Evolutionary conservation across 2,329 filamentous ascomycete genomes (phyloP), one percentile per base, ranked within the genome.

Genomic region (Xylaria sp.): DNA sequence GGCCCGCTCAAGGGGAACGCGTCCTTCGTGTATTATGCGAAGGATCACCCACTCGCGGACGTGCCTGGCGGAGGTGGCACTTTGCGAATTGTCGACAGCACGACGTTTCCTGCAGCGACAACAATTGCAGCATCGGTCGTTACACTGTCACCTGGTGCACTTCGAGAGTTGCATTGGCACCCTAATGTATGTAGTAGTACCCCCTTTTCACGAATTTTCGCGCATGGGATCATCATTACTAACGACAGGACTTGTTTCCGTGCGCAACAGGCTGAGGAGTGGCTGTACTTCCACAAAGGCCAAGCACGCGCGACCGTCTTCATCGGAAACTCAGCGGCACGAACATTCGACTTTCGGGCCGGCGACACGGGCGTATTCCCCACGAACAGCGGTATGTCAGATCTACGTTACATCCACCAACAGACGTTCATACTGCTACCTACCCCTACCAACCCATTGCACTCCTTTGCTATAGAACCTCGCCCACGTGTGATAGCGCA

Each of bases 291-390:
- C 81, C 88, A 91, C 76, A 82, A 86, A 68, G 90, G 90, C 28
- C 79, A 83, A 1, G 90, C 82, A 0, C 85, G 87, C 32, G 90
- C 89, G 0, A 91, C 89, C 0, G 87, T 91, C 2, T 92, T 91
- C 76, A 87, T 88, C 57, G 90, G 89, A 7, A 86, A 84, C 74
- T 81, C 83, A 12, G 87, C 86, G 64, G 85, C 90, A 2, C 85
- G 90, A 6, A 92, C 90, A 0, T 91, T 92, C 75, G 88, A 92
- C 78, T 91, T 92, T 77, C 81, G 81, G 1, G 84, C 89, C 4
- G 90, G 90, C n/a, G 90, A 92, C 70, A 91, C 89, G 1, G 90
- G 87, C 9, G 88, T 89, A 0, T 92, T 92, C 78, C 90, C 90
- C 0, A 89, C 91, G 71, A 92, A 92, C 77, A 84, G 84, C 70